Conservation (phyloP, 1,284 basidiomycete genomes). For the Apiotrichum siamense region DNA sequence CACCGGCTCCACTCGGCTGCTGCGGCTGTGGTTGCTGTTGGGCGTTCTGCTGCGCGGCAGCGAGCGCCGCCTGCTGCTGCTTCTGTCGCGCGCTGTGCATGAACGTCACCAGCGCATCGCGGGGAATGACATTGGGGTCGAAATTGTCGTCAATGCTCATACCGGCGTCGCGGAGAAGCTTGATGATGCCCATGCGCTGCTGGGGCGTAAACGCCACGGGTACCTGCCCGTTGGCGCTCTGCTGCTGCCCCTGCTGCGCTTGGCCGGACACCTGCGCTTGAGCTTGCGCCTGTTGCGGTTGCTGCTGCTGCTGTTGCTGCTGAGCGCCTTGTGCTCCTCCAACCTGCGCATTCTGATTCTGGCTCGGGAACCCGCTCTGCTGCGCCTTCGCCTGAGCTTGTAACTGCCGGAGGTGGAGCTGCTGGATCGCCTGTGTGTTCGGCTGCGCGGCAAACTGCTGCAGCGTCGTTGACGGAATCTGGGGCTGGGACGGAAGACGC, state of each 20-base stretch:
- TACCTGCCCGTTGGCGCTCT: not conserved
- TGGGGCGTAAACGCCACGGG: slow-evolving; percentile 8
- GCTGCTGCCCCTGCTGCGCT: not conserved
- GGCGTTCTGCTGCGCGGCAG: not conserved
- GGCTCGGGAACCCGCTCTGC: slow-evolving; percentile 1
- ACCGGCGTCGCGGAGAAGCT: slow-evolving; percentile 12
- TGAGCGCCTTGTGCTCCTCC: not conserved
- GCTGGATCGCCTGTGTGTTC: slow-evolving; percentile 17
- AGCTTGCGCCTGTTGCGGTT: not conserved
- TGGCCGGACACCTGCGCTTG: not conserved
- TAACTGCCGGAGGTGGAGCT: slow-evolving; percentile 17
- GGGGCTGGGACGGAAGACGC: slow-evolving; percentile 9
- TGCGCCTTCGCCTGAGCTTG: slow-evolving; percentile 10
- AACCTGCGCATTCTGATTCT: not conserved
- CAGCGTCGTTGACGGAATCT: slow-evolving; percentile 8
- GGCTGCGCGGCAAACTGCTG: slow-evolving; percentile 20
- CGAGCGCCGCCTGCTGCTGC: slow-evolving; percentile 6
- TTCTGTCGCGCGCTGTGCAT: slow-evolving; percentile 10
- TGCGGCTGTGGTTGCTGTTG: not conserved
- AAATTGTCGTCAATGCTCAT: slow-evolving; percentile 14
- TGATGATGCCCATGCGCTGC: slow-evolving; percentile 16
- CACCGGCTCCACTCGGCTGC: not conserved
- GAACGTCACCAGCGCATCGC: slow-evolving; percentile 11
- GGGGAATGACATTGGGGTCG: slow-evolving; percentile 17
- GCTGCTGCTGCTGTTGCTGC: not conserved